Conservation (phyloP, 2,329 filamentous ascomycete species). For the Apiospora malaysiana region DNA sequence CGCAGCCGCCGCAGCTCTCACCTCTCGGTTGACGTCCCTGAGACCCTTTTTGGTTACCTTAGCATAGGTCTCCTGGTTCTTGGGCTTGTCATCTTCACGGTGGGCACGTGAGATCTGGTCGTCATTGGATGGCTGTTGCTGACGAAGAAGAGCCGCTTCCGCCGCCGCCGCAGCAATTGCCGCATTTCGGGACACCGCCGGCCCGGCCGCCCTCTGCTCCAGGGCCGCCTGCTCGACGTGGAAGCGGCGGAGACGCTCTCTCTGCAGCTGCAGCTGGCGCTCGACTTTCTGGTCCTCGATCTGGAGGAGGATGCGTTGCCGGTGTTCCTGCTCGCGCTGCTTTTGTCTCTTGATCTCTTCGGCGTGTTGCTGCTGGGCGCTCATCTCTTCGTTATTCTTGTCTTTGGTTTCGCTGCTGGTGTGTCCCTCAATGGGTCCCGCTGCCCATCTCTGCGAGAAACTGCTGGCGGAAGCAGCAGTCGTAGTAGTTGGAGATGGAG, state of each 20-base stretch:
- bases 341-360: slow-evolving; percentile 25
- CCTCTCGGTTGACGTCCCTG: too few species aligned
- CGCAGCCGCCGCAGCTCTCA: too few species aligned
- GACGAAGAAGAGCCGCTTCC: too few species aligned
- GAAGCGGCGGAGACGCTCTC: neutral
- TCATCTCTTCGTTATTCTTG: slow-evolving; percentile 21
- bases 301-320: slow-evolving; percentile 24
- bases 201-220: neutral
- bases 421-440: neutral
- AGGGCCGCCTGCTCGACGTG: neutral
- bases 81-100: too few species aligned
- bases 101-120: too few species aligned
- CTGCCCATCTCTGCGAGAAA: neutral
- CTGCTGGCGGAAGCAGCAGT: neutral
- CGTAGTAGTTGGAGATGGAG: neutral
- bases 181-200: neutral
- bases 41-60: too few species aligned
- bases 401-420: neutral
- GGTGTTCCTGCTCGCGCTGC: slow-evolving; percentile 22
- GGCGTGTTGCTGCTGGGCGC: slow-evolving; percentile 25
- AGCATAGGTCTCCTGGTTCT: too few species aligned
- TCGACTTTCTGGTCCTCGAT: slow-evolving; percentile 30
- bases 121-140: too few species aligned
- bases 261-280: neutral
- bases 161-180: neutral